A percentile compares a stretch with the other conserved stretches of the same genome.
These are phyloP conservation scores for Candida montana DNA, from an alignment of 805 yeast genomes.

Conservation along the genomic window DNA sequence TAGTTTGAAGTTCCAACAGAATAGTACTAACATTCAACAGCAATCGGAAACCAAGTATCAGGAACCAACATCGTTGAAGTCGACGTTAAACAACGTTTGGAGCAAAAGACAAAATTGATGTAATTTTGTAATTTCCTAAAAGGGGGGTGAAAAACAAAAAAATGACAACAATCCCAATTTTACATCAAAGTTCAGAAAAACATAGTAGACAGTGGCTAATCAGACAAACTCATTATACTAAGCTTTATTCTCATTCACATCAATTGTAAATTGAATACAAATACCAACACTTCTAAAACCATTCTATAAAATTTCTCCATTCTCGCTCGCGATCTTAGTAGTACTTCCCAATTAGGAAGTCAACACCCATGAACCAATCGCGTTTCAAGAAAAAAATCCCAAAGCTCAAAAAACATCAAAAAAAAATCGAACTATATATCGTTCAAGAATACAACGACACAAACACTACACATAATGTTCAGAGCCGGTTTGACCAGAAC, in stretches of 20 bases:
- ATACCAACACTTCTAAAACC: too few relatives aligned
- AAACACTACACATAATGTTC: conserved; percentile 41
- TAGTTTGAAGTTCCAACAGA: too few relatives aligned
- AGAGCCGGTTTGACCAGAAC: conserved; percentile 32
- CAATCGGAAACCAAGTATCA: conserved; percentile 73
- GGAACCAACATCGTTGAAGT: conserved; percentile 55
- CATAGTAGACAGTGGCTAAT: too few relatives aligned
- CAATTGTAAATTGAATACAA: too few relatives aligned
- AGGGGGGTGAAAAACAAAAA: background rate
- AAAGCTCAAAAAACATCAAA: conserved; percentile 1
- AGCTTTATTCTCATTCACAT: too few relatives aligned
- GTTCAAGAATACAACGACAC: too few relatives aligned
- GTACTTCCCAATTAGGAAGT: conserved; percentile 18
- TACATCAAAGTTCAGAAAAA: too few relatives aligned
- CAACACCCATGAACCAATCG: conserved; percentile 17
- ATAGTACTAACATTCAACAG: conserved; percentile 16
- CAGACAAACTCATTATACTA: too few relatives aligned
- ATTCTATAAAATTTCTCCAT: too few relatives aligned
- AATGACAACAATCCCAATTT: too few relatives aligned
- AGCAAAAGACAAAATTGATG: conserved; percentile 2
- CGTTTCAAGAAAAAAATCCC: conserved; percentile 1
- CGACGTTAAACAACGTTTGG: conserved; percentile 44
- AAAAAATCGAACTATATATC: conserved; percentile 11
- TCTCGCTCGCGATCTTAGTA: too few relatives aligned
- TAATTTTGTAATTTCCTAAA: conserved; percentile 5